Evolutionary conservation across 1,139 yeast species (phyloP), one percentile per base, ranked within the genome.

Genomic region (Meyerozyma athensensis): DNA sequence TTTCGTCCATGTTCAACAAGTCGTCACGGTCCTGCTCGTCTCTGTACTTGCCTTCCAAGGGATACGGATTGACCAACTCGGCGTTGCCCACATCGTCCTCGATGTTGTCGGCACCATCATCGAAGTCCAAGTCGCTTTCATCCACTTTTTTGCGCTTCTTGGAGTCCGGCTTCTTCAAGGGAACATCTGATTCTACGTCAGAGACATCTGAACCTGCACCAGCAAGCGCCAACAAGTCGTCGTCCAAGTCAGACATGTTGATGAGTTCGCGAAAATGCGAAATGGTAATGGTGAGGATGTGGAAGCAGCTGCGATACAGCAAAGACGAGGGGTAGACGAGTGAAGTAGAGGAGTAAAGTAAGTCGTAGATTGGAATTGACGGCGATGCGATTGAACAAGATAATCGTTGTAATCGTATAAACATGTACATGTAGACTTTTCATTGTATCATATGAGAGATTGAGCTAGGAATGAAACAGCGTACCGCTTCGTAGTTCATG

Each of bases 171-270:
- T 55, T 39, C 48, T 58, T 23, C 49, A 48, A 30, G 41, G 51
- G 39, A 44, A 44, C 43, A 33, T 46, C 50, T 35, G 58, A 55
- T 35, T 53, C 62, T 13, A 43, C 48, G 8, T 46, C 49, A 16
- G 61, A 61, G 30, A 43, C 54, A 7, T 47, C 64, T 13, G 48
- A 43, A 34, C 74, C 85, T 23, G 81, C 86, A 40, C 95, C 96
- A 26, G 96, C 97, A 48, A 89, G 74, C 6, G 95, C 96, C 57
- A 89, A 74, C 62, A 87, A 77, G 71, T 87, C 96, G 56, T 87
- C 96, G 54, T 85, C 95, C 55, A 84, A 76, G 60, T 83, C 92
- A 42, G 74, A 68, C 75, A 69, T 69, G 21, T 7, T 17, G 32
- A 28, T 17, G 8, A 16, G 20, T 28, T 18, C 32, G 32, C 30